A percentile compares a stretch with the other conserved stretches of the same genome.
These are phyloP conservation scores for Botrytis tulipae DNA, from an alignment of 2,329 filamentous ascomycete genomes.

Conservation along the genomic window DNA sequence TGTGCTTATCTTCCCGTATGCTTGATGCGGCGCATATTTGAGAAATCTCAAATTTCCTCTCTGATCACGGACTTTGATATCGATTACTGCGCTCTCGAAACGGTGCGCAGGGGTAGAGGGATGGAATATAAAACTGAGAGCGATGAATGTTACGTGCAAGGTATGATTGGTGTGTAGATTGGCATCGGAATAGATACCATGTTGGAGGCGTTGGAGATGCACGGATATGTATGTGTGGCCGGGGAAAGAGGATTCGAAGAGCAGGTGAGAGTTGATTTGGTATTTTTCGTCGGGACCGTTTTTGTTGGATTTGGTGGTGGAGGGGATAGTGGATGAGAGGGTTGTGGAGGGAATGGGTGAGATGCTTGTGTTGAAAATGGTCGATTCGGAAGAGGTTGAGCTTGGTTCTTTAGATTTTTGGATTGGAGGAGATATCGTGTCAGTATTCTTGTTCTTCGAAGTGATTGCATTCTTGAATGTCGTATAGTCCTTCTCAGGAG, in stretches of 20 bases:
- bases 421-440: background rate
- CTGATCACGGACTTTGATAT: slow-evolving; percentile 33
- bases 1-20: slow-evolving; percentile 39
- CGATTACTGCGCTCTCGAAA: slow-evolving; percentile 5
- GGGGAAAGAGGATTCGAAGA: slow-evolving; percentile 49
- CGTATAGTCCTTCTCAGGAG: background rate
- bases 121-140: slow-evolving; percentile 50
- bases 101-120: slow-evolving; percentile 30
- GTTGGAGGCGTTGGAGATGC: slow-evolving; percentile 50
- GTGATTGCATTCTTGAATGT: background rate
- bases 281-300: slow-evolving; percentile 30
- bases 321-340: background rate
- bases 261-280: slow-evolving; percentile 42
- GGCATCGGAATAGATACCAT: slow-evolving; percentile 46
- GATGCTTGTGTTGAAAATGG: background rate
- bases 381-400: background rate
- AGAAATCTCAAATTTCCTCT: slow-evolving; percentile 39
- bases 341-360: background rate
- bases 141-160: slow-evolving; percentile 48
- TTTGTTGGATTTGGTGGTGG: slow-evolving; percentile 20
- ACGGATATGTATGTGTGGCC: slow-evolving; percentile 50
- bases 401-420: background rate
- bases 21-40: slow-evolving; percentile 50
- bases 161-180: slow-evolving; percentile 44
- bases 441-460: background rate